Conservation (phyloP, 345 rosid genomes). For the Rhodamnia rubescens region DNA sequence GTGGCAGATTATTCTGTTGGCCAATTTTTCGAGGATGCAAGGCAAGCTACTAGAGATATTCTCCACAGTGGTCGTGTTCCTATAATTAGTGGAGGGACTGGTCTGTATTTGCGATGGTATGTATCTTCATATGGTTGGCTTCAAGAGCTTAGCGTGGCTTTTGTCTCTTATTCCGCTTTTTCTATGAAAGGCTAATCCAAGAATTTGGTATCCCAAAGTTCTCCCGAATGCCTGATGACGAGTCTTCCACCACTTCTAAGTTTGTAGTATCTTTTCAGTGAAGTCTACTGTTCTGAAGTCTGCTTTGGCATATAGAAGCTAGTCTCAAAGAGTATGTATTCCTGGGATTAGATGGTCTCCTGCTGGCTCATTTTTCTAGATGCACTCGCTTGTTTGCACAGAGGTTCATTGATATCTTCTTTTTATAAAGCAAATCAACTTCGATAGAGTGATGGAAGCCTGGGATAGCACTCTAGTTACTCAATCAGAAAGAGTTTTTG, state of each 20-base stretch:
- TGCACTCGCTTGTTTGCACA: background rate
- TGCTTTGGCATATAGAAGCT: background rate
- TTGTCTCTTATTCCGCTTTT: background rate
- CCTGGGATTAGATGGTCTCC: background rate
- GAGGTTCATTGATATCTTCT: too few species aligned
- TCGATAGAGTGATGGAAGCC: background rate
- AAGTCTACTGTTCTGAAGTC: background rate
- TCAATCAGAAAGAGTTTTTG: background rate
- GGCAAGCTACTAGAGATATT: slow-evolving; percentile 60
- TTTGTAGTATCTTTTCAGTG: background rate
- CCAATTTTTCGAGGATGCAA: slow-evolving; percentile 57
- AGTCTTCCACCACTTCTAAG: background rate
- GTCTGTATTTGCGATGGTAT: slow-evolving; percentile 89
- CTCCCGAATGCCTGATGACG: background rate
- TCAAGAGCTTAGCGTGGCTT: slow-evolving; percentile 2
- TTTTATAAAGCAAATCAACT: too few species aligned
- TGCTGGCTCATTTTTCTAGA: background rate
- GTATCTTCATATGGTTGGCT: background rate
- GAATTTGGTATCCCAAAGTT: background rate
- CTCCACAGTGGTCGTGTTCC: slow-evolving; percentile 55
- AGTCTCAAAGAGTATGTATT: background rate
- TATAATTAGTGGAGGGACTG: slow-evolving; percentile 87
- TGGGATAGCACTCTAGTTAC: background rate
- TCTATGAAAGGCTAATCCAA: background rate
- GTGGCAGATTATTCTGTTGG: slow-evolving; percentile 85